Evolutionary conservation across 345 rosid species (phyloP).

Genomic region (Cardiospermum halicacabum): DNA sequence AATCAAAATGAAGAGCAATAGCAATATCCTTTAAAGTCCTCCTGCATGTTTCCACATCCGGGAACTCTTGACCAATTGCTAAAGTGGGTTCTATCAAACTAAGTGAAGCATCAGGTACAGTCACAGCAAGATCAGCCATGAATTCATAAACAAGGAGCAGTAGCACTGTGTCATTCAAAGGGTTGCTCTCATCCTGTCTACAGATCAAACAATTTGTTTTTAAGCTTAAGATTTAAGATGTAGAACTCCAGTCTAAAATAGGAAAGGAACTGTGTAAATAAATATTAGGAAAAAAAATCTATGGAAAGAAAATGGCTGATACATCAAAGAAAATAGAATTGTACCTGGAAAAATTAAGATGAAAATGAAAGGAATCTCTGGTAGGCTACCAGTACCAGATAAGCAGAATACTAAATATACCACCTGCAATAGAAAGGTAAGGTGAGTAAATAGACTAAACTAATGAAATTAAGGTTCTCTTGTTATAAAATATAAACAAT

Average conservation of each 20-base stretch:
- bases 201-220: constrained; percentile 10
- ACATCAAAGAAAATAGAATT: background rate
- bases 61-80: constrained; percentile 84
- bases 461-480: background rate
- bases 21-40: constrained; percentile 92
- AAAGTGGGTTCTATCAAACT: constrained; percentile 40
- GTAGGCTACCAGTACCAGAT: background rate
- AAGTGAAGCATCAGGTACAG: constrained; percentile 37
- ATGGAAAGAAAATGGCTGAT: background rate
- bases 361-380: background rate
- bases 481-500: background rate
- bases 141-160: constrained; percentile 21
- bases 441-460: background rate
- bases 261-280: constrained; percentile 6
- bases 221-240: constrained; percentile 8
- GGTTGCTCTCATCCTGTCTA: constrained; percentile 20
- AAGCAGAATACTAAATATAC: background rate
- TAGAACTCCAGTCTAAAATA: constrained; percentile 24
- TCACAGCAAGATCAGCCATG: constrained; percentile 71
- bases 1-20: constrained; percentile 91
- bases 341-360: background rate
- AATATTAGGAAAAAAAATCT: background rate
- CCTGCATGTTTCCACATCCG: constrained; percentile 97
- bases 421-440: background rate
- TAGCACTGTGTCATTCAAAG: constrained; percentile 17